A percentile compares a stretch with the other conserved stretches of the same genome.
Conservation (phyloP, 805 yeast species). For the Lipomyces sp. region DNA sequence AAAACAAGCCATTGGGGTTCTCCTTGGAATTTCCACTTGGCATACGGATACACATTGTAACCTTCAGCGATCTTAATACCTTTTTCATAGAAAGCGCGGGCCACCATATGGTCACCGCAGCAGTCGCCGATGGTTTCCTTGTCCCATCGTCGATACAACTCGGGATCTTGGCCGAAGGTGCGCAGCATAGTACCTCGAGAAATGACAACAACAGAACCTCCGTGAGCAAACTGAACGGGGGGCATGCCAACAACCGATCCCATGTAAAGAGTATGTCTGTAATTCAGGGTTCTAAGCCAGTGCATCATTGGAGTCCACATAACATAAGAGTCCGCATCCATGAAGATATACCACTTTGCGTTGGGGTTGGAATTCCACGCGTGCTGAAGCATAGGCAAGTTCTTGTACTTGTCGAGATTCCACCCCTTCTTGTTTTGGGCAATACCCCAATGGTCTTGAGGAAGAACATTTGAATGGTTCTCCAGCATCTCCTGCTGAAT, state of each 20-base stretch:
- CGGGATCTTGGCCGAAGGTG: conserved; percentile 32
- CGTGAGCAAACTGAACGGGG: conserved; percentile 38
- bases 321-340: conserved; percentile 39
- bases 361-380: conserved; percentile 37
- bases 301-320: conserved; percentile 33
- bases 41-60: conserved; percentile 16
- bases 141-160: conserved; percentile 27
- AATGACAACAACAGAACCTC: conserved; percentile 40
- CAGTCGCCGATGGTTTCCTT: conserved; percentile 26
- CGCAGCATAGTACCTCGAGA: conserved; percentile 37
- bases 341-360: conserved; percentile 38
- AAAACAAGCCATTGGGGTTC: conserved; percentile 29
- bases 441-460: conserved; percentile 14
- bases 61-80: conserved; percentile 20
- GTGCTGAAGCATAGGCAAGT: conserved; percentile 39
- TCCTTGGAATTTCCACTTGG: conserved; percentile 35
- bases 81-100: conserved; percentile 30
- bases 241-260: conserved; percentile 34
- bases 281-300: conserved; percentile 31
- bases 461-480: conserved; percentile 8
- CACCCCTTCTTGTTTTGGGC: conserved; percentile 32
- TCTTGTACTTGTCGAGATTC: conserved; percentile 40
- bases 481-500: conserved; percentile 16
- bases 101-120: conserved; percentile 41
- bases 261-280: conserved; percentile 35